Evolutionary conservation across 2,329 filamentous ascomycete species (phyloP), one percentile per base, ranked within the genome.

Genomic region (Penicillium sp.): DNA sequence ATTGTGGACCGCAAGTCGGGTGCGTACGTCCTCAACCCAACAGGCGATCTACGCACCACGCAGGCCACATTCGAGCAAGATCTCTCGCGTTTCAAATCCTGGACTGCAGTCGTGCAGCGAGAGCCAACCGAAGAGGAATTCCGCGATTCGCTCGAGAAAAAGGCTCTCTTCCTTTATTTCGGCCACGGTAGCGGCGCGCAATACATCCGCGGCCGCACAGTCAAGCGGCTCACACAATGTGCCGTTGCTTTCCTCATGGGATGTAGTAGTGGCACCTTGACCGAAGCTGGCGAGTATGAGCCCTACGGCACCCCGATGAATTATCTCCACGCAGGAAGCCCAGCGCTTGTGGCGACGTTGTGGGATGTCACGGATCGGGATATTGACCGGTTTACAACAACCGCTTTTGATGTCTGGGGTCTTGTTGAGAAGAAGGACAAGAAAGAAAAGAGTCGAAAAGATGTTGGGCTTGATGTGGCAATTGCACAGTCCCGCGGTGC

Each of bases 331-430:
- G 92, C 91, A 0, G 93, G 91, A 1, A 85, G 83, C 63, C 91
- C 91, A 3, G 91, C 93, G 0, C 84, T 97, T 9, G 86, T 97
- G 2, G 94, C 91, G 42, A 97, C 92, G 14, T 79, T 99, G 35
- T 99, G 94, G 94, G 94, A 99, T 72, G 94, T 99, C 46, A 99
- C 94, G 9, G 94, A 99, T 71, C 90, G 90, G 66, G 94, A 99
- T 71, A 96, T 97, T 70, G 95, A 99, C 76, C 88, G 92, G 16
- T 96, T 96, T 71, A 89, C 92, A 0, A 85, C 87, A 32, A 80
- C 82, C 26, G 79, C 89, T 2, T 89, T 96, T 70, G 89, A 94
- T 69, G 82, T 88, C 64, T 99, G 94, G 94, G 94, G 94, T 0
- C 72, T 99, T 7, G 77, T 89, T 64, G 63, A 71, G 80, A 80